Conservation (phyloP, 1,139 yeast genomes). For the Suhomyces yuchorum region DNA sequence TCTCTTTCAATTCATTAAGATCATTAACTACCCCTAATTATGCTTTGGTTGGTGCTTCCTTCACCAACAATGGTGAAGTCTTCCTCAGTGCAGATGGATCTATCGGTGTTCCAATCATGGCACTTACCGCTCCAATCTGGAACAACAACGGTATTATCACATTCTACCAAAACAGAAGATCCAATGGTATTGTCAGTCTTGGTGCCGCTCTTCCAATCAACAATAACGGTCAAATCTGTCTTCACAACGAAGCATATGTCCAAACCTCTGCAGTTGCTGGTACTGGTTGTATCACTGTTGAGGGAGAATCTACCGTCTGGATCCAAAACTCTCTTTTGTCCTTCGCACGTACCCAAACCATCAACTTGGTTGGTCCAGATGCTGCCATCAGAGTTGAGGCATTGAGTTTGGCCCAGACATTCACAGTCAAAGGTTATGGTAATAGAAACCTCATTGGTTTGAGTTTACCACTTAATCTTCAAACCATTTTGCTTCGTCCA, state of each 20-base stretch:
- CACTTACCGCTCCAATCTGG: conserved; percentile 16
- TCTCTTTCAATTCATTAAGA: conserved; percentile 16
- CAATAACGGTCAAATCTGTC: conserved; percentile 20
- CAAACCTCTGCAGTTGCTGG: conserved; percentile 19
- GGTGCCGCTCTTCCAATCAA: conserved; percentile 13
- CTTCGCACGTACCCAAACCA: conserved; percentile 16
- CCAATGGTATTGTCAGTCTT: conserved; percentile 13
- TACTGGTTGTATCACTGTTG: conserved; percentile 20
- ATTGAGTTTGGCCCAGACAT: conserved; percentile 22
- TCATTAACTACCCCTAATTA: conserved; percentile 14
- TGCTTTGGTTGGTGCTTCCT: conserved; percentile 13
- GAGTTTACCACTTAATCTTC: conserved; percentile 16
- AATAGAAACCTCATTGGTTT: conserved; percentile 31
- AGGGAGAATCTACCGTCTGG: conserved; percentile 12
- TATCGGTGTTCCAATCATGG: conserved; percentile 14
- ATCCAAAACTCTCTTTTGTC: conserved; percentile 13
- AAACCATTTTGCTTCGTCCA: conserved; percentile 4
- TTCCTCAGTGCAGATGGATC: conserved; percentile 16
- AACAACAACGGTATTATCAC: conserved; percentile 18
- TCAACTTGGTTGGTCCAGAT: conserved; percentile 16
- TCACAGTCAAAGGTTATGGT: conserved; percentile 34
- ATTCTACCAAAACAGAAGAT: conserved; percentile 15
- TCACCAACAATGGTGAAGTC: conserved; percentile 17
- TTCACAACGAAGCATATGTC: conserved; percentile 16
- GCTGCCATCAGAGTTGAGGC: conserved; percentile 18